These are phyloP conservation scores for Fraxinus americana DNA, from an alignment of 257 asterid species.

Conservation along the genomic window DNA sequence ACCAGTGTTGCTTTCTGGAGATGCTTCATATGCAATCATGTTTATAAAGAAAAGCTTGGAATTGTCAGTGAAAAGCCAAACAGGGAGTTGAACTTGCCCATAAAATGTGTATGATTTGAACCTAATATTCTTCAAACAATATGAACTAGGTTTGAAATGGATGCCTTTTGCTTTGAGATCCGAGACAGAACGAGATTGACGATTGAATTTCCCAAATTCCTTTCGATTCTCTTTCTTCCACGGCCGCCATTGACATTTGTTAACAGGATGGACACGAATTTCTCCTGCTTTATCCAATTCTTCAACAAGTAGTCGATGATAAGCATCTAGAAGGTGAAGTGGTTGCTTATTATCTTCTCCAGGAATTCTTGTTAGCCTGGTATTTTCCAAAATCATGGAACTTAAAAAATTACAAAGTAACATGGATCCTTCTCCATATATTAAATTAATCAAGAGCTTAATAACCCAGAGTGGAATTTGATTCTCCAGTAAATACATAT, in stretches of 20 bases:
- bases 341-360: background rate
- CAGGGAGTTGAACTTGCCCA: slow-evolving; percentile 21
- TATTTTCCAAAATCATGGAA: background rate
- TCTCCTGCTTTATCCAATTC: background rate
- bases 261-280: background rate
- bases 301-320: background rate
- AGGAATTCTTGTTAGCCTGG: background rate
- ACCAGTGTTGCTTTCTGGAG: background rate
- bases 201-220: background rate
- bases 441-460: background rate
- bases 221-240: too few relatives aligned
- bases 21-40: slow-evolving; percentile 34
- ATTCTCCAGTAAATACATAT: slow-evolving; percentile 33
- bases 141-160: slow-evolving; percentile 18
- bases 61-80: background rate
- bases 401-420: background rate
- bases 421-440: background rate
- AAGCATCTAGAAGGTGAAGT: slow-evolving; percentile 30
- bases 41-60: background rate
- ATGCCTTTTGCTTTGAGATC: slow-evolving; percentile 31
- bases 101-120: slow-evolving; percentile 1
- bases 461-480: slow-evolving; percentile 31
- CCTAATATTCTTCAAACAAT: slow-evolving; percentile 11
- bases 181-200: slow-evolving; percentile 8
- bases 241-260: too few relatives aligned